These are phyloP conservation scores for Tolypocladium amazonense DNA, from an alignment of 2,329 filamentous ascomycete genomes.

Conservation along the genomic window DNA sequence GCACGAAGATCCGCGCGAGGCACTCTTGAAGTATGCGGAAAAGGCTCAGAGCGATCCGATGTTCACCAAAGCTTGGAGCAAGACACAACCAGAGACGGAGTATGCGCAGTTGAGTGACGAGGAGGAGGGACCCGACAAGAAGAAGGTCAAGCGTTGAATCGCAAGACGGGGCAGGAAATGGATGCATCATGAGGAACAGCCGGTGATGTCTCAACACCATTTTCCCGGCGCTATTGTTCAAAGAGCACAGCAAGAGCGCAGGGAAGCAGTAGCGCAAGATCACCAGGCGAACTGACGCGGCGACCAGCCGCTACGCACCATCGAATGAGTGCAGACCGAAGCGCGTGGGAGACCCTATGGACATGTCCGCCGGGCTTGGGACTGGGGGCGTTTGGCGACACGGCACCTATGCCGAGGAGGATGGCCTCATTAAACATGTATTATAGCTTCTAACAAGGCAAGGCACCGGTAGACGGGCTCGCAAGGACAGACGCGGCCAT, in stretches of 20 bases:
- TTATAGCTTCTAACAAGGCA: neutral
- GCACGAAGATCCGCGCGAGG: conserved; percentile 91
- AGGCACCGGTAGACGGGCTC: neutral
- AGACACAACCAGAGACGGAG: conserved; percentile 84
- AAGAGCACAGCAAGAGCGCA: neutral
- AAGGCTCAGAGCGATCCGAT: conserved; percentile 86
- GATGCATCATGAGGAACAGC: too few relatives aligned
- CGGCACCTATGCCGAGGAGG: neutral
- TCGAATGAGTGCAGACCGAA: neutral
- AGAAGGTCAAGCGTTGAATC: conserved; percentile 42
- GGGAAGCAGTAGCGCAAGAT: neutral
- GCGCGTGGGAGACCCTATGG: neutral
- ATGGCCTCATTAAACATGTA: neutral
- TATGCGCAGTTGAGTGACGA: conserved; percentile 86
- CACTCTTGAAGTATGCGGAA: conserved; percentile 87
- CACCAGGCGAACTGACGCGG: neutral
- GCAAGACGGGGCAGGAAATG: neutral
- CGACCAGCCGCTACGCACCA: neutral
- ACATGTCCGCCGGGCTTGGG: neutral
- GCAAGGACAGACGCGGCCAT: neutral
- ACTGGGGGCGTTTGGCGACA: neutral
- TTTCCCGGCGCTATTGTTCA: neutral
- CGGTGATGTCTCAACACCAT: neutral
- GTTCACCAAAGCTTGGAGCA: conserved; percentile 88
- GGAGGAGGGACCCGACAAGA: conserved; percentile 61